phyloP scores from a whole-genome alignment of 192 early-diverging fungal species.

The Paraglomus brasilianum region DNA sequence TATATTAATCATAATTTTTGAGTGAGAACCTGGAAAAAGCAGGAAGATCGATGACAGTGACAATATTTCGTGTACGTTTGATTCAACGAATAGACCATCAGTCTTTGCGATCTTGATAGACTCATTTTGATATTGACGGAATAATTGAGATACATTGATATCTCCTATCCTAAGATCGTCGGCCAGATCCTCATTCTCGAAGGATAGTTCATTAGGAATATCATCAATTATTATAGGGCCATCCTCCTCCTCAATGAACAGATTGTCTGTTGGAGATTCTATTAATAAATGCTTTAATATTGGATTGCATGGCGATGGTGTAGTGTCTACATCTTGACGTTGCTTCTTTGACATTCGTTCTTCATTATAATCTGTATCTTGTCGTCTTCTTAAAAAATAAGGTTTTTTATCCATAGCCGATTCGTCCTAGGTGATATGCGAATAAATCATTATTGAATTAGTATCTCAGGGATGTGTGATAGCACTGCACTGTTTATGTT shows the following conservation, averaged over 20 bases:
- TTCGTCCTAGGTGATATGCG: conserved; percentile 14
- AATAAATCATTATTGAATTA: background rate
- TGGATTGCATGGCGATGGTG: background rate
- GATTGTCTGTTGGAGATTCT: background rate
- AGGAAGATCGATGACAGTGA: conserved; percentile 17
- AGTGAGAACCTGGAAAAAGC: background rate
- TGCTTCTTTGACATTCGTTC: background rate
- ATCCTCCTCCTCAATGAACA: background rate
- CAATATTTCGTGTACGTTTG: conserved; percentile 29
- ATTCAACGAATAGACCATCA: conserved; percentile 10
- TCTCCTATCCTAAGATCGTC: conserved; percentile 12
- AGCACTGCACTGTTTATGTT: conserved; percentile 3
- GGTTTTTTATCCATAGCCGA: background rate
- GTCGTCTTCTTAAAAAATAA: conserved; percentile 15
- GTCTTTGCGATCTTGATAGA: conserved; percentile 13
- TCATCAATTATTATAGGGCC: too few species aligned
- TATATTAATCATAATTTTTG: conserved; percentile 16
- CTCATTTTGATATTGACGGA: conserved; percentile 11
- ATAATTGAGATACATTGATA: conserved; percentile 21
- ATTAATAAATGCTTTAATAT: background rate
- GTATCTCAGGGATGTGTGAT: too few species aligned
- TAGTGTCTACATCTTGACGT: conserved; percentile 7
- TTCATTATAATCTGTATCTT: conserved; percentile 9
- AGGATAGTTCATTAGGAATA: too few species aligned
- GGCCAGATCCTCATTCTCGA: too few species aligned